Percentiles rank a stretch among this genome's conserved stretches.
Conservation (phyloP, 352 stramenopile genomes). For the Pythium oligandrum region DNA sequence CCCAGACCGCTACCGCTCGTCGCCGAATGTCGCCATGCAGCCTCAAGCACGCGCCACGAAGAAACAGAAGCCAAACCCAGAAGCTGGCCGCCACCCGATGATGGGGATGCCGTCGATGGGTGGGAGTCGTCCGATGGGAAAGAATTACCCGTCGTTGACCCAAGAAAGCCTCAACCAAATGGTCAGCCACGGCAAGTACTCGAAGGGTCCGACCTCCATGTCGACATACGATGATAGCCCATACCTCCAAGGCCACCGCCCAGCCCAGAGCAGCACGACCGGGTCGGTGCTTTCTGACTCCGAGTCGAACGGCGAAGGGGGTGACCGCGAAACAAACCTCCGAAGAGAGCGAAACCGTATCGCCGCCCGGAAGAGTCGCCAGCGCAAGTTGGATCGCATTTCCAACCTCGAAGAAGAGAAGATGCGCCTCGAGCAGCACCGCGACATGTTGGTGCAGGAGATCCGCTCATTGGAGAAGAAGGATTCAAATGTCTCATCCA, state of each 20-base stretch:
- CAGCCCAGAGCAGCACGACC: constrained; percentile 40
- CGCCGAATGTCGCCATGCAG: constrained; percentile 52
- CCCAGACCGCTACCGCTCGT: constrained; percentile 44
- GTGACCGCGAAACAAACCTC: constrained; percentile 60
- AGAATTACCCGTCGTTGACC: constrained; percentile 33
- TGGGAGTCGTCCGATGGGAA: not conserved
- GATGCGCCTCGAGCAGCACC: constrained; percentile 81
- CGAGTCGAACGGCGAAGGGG: constrained; percentile 50
- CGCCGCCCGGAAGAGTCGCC: constrained; percentile 72
- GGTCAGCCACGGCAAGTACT: constrained; percentile 46
- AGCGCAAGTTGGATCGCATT: constrained; percentile 84
- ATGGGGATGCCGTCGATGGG: constrained; percentile 5
- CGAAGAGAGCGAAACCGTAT: constrained; percentile 84
- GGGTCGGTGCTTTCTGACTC: constrained; percentile 70
- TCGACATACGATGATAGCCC: constrained; percentile 62
- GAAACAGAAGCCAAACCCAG: constrained; percentile 45
- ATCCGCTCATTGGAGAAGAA: constrained; percentile 82
- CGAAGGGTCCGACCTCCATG: constrained; percentile 21
- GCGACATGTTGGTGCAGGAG: constrained; percentile 83
- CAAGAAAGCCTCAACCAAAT: constrained; percentile 63
- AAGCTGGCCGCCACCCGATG: not conserved
- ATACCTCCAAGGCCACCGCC: constrained; percentile 43
- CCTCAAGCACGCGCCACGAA: constrained; percentile 36
- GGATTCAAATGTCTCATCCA: constrained; percentile 40
- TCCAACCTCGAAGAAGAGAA: constrained; percentile 86